These are phyloP conservation scores for Botrytis galanthina DNA, from an alignment of 2,329 filamentous ascomycete genomes.

Conservation along the genomic window DNA sequence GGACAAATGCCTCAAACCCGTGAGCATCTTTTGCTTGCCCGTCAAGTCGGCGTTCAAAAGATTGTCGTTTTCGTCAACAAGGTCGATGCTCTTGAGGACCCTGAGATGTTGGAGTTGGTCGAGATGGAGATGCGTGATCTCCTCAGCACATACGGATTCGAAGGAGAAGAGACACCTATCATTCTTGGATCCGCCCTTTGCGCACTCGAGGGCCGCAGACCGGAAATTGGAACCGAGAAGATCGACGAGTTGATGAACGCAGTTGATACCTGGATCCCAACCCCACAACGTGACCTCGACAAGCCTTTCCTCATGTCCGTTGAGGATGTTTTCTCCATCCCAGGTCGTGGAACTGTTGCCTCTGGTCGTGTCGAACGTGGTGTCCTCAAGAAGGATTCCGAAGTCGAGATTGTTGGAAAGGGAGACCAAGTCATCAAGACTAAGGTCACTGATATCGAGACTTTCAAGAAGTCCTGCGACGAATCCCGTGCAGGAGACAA, in stretches of 20 bases:
- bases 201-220: conserved; percentile 81
- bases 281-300: conserved; percentile 86
- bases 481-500: conserved; percentile 96
- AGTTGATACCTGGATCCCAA: conserved; percentile 95
- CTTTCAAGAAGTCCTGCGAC: conserved; percentile 99
- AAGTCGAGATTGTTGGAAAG: conserved; percentile 94
- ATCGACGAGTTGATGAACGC: conserved; percentile 89
- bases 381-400: conserved; percentile 85
- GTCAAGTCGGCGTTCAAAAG: conserved; percentile 96
- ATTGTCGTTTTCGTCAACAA: conserved; percentile 99
- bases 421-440: conserved; percentile 82
- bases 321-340: conserved; percentile 87
- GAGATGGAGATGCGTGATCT: conserved; percentile 99
- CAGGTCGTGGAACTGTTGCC: conserved; percentile 92
- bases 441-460: conserved; percentile 99
- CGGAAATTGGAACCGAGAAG: conserved; percentile 82
- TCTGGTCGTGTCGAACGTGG: conserved; percentile 98
- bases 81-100: conserved; percentile 94
- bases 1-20: conserved; percentile 99
- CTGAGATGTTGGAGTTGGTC: conserved; percentile 99
- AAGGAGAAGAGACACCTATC: conserved; percentile 96
- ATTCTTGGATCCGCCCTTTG: conserved; percentile 95
- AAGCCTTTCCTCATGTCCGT: conserved; percentile 99
- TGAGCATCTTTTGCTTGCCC: conserved; percentile 95
- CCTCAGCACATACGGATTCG: conserved; percentile 87